A percentile compares a stretch with the other conserved stretches of the same genome.
phyloP scores from a whole-genome alignment of 2,329 filamentous ascomycete genomes.

The Truncatella angustata region DNA sequence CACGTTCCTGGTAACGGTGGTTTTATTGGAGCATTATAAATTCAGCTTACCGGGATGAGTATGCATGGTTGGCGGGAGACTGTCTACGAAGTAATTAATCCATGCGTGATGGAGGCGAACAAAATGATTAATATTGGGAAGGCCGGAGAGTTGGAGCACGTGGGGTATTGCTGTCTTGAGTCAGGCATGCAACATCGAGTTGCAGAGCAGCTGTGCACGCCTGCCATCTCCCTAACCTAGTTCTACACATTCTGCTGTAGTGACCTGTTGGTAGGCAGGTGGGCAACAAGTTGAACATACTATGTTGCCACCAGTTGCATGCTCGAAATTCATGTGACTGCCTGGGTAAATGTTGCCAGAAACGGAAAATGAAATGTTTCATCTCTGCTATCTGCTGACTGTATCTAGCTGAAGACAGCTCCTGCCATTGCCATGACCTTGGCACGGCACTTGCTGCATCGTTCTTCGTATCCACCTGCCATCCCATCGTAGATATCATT shows the following conservation, averaged over 20 bases:
- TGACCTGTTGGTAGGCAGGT: too few relatives aligned
- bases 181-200: not conserved
- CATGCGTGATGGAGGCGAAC: not conserved
- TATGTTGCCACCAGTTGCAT: too few relatives aligned
- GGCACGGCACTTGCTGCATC: slow-evolving; percentile 5
- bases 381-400: not conserved
- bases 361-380: not conserved
- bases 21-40: not conserved
- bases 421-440: not conserved
- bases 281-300: not conserved
- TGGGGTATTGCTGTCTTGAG: slow-evolving; percentile 2
- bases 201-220: not conserved
- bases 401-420: not conserved
- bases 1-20: not conserved
- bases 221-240: too few relatives aligned
- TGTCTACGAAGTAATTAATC: not conserved
- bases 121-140: not conserved
- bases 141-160: not conserved
- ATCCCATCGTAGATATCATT: not conserved
- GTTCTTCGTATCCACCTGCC: not conserved
- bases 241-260: too few relatives aligned
- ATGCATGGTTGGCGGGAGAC: not conserved
- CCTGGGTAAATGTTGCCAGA: not conserved
- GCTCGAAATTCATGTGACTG: too few relatives aligned
- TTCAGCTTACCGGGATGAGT: not conserved